These are phyloP conservation scores for Mortierella hygrophila DNA, from an alignment of 192 early-diverging fungal genomes.

Conservation along the genomic window DNA sequence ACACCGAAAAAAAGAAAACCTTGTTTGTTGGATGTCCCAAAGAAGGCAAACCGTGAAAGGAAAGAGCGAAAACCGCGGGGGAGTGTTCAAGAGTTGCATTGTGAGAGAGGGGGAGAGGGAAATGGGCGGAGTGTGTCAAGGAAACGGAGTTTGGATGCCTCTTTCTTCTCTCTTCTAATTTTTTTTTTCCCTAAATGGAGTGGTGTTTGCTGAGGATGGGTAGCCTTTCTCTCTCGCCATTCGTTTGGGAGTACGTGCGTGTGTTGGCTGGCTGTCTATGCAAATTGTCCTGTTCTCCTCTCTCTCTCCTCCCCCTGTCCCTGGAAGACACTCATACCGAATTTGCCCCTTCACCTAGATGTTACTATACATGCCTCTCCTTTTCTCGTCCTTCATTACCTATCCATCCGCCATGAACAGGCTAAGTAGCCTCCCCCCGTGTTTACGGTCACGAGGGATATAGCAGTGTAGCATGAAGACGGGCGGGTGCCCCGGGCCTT, in stretches of 20 bases:
- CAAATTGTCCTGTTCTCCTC: neutral
- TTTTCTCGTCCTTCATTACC: too few relatives aligned
- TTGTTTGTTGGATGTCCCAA: neutral
- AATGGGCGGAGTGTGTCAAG: neutral
- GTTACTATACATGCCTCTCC: neutral
- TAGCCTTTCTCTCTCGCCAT: too few relatives aligned
- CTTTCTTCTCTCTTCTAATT: neutral
- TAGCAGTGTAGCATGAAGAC: neutral
- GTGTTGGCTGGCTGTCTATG: neutral
- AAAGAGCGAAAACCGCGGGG: neutral
- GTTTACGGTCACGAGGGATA: neutral
- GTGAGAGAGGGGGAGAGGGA: neutral
- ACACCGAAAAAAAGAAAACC: neutral
- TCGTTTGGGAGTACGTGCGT: neutral
- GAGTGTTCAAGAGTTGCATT: neutral
- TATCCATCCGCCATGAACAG: too few relatives aligned
- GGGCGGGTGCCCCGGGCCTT: neutral
- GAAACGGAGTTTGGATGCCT: neutral
- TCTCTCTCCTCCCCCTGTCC: neutral
- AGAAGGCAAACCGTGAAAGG: constrained; percentile 6
- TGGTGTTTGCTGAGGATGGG: neutral
- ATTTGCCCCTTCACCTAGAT: neutral
- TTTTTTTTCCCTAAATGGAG: neutral
- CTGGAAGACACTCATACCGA: neutral
- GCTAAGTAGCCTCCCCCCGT: neutral